Percentiles rank a stretch among this genome's conserved stretches.
Conservation (phyloP, 108 stramenopile genomes). For the Hondaea fermentalgiana region DNA sequence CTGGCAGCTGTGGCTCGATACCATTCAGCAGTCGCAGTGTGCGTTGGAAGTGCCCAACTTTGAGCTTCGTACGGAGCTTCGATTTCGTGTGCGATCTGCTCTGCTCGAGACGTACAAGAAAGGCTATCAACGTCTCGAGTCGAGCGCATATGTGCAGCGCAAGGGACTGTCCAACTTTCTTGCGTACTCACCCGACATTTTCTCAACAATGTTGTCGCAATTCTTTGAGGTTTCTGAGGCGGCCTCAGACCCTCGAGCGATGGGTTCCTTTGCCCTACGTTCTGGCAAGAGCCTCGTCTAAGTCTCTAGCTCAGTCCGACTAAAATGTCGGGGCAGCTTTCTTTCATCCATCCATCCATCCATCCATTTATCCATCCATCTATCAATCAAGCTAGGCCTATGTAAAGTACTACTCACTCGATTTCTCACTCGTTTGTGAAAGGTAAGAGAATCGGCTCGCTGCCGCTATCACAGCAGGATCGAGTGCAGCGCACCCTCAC, state of each 20-base stretch:
- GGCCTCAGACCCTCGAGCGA: neutral
- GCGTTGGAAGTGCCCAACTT: neutral
- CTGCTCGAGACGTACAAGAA: neutral
- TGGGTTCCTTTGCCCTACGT: neutral
- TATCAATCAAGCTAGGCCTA: too few relatives aligned
- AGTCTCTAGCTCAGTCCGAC: too few relatives aligned
- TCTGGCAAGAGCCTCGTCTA: too few relatives aligned
- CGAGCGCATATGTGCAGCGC: neutral
- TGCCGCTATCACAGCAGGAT: neutral
- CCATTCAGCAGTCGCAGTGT: neutral
- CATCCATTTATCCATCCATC: too few relatives aligned
- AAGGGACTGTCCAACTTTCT: neutral
- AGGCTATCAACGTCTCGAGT: neutral
- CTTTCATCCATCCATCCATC: too few relatives aligned
- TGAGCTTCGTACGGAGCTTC: constrained; percentile 8
- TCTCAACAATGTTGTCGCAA: neutral
- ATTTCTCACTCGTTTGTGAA: too few relatives aligned
- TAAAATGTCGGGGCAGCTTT: too few relatives aligned
- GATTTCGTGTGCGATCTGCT: neutral
- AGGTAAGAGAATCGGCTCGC: too few relatives aligned
- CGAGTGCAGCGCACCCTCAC: neutral
- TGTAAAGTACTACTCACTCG: too few relatives aligned
- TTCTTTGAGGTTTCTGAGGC: neutral
- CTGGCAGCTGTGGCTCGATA: neutral
- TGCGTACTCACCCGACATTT: neutral